Conservation (phyloP, 2,329 filamentous ascomycete species). For the Aspergillus ustus region DNA sequence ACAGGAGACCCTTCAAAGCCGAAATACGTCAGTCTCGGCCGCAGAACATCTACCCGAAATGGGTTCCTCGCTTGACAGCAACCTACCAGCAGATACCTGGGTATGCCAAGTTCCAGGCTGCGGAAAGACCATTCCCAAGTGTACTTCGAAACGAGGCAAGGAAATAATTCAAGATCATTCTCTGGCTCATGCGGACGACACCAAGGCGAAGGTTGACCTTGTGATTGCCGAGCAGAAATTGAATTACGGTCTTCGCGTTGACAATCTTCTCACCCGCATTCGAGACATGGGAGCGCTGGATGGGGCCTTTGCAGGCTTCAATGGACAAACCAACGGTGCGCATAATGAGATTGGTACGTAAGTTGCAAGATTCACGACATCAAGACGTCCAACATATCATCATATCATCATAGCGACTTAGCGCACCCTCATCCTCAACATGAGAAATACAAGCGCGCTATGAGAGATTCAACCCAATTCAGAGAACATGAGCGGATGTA, state of each 20-base stretch:
- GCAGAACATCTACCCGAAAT: slow-evolving; percentile 19
- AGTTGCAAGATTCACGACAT: background rate
- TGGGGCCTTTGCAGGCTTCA: slow-evolving; percentile 19
- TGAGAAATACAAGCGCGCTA: background rate
- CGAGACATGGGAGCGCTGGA: slow-evolving; percentile 33
- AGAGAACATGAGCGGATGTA: background rate
- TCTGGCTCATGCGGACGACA: slow-evolving; percentile 41
- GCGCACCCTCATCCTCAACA: background rate
- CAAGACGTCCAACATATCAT: slow-evolving; percentile 3
- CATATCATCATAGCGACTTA: background rate
- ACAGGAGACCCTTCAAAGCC: slow-evolving; percentile 34
- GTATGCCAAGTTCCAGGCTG: slow-evolving; percentile 38
- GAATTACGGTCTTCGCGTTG: slow-evolving; percentile 39
- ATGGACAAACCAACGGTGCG: slow-evolving; percentile 20
- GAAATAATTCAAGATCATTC: slow-evolving; percentile 40
- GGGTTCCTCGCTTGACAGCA: slow-evolving; percentile 18
- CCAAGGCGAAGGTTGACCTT: slow-evolving; percentile 40
- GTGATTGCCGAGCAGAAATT: slow-evolving; percentile 42
- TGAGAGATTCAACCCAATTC: background rate
- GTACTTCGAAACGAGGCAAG: slow-evolving; percentile 37
- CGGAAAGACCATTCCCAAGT: slow-evolving; percentile 37
- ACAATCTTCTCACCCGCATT: slow-evolving; percentile 39
- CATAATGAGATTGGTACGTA: slow-evolving; percentile 22
- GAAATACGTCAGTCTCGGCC: slow-evolving; percentile 25
- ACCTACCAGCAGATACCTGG: slow-evolving; percentile 38